Conservation (phyloP, 2,329 filamentous ascomycete genomes). For the Hymenotorrendiella dingleyae region DNA sequence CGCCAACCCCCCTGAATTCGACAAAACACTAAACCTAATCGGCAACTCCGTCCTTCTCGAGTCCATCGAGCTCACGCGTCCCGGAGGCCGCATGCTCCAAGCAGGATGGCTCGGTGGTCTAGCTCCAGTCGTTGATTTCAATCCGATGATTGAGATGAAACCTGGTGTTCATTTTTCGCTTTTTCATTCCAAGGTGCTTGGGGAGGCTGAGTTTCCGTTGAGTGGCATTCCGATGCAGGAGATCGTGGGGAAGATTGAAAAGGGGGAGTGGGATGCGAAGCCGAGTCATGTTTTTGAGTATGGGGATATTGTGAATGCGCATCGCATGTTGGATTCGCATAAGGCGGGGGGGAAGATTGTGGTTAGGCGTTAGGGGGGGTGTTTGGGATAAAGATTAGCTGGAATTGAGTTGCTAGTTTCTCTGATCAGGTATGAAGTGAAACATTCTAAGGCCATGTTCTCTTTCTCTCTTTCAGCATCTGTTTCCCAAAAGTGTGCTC, state of each 20-base stretch:
- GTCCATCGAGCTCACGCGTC: conserved; percentile 10
- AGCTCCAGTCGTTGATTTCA: conserved; percentile 11
- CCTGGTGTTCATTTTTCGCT: conserved; percentile 18
- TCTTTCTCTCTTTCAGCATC: too few species aligned
- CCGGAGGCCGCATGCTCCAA: conserved; percentile 13
- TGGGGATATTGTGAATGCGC: conserved; percentile 39
- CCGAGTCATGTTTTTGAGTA: conserved; percentile 33
- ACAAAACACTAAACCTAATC: conserved; percentile 12
- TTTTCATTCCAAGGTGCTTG: conserved; percentile 13
- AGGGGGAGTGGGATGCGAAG: conserved; percentile 11
- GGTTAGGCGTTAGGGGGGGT: conserved; percentile 16
- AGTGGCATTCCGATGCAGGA: conserved; percentile 12
- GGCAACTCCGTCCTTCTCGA: conserved; percentile 16
- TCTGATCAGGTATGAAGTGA: too few species aligned
- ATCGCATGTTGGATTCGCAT: conserved; percentile 38
- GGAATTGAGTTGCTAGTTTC: too few species aligned
- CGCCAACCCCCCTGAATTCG: conserved; percentile 4
- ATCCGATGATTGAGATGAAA: conserved; percentile 12
- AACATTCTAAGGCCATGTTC: too few species aligned
- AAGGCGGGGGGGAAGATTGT: conserved; percentile 39
- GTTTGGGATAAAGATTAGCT: too few species aligned
- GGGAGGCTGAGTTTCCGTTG: conserved; percentile 11
- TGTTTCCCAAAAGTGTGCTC: too few species aligned
- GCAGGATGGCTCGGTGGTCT: conserved; percentile 21
- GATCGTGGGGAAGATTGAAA: conserved; percentile 11